These are phyloP conservation scores for Kuraishia molischiana DNA, from an alignment of 805 yeast species.

Conservation along the genomic window DNA sequence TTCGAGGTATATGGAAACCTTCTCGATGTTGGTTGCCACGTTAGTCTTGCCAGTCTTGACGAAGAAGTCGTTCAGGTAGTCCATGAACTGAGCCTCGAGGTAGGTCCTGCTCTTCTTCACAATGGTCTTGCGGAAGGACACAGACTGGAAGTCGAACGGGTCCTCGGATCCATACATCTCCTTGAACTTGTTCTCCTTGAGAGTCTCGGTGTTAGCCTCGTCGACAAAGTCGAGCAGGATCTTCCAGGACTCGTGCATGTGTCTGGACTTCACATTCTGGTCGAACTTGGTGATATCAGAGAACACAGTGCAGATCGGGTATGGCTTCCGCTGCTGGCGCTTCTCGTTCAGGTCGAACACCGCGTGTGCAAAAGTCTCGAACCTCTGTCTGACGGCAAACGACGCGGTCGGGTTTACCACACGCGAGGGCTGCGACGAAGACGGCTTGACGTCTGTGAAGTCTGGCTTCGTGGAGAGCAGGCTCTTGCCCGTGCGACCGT, in stretches of 20 bases:
- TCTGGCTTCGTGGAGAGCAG: slow-evolving; percentile 17
- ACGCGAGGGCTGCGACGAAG: slow-evolving; percentile 8
- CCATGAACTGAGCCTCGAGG: slow-evolving; percentile 71
- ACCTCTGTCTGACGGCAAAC: slow-evolving; percentile 37
- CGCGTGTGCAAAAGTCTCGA: slow-evolving; percentile 67
- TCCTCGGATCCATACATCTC: slow-evolving; percentile 15
- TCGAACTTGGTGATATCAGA: slow-evolving; percentile 49
- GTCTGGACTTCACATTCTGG: slow-evolving; percentile 56
- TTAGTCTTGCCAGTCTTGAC: slow-evolving; percentile 30
- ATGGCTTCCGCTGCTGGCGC: slow-evolving; percentile 41
- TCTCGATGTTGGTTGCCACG: slow-evolving; percentile 55
- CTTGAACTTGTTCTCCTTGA: slow-evolving; percentile 22
- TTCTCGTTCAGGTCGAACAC: slow-evolving; percentile 63
- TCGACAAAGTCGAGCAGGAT: slow-evolving; percentile 43
- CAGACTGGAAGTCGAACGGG: slow-evolving; percentile 17
- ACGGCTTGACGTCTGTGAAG: slow-evolving; percentile 18
- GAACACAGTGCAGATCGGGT: slow-evolving; percentile 51
- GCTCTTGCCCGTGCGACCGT: slow-evolving; percentile 7
- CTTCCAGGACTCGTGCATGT: slow-evolving; percentile 66
- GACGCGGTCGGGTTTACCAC: slow-evolving; percentile 23
- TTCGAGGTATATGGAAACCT: slow-evolving; percentile 54
- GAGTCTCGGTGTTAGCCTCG: slow-evolving; percentile 22
- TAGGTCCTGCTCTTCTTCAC: slow-evolving; percentile 45
- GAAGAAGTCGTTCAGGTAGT: slow-evolving; percentile 59
- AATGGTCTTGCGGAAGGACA: slow-evolving; percentile 31